Evolutionary conservation across 495 filamentous ascomycete genomes (phyloP).

Genomic region (Articulospora tetracladia): DNA sequence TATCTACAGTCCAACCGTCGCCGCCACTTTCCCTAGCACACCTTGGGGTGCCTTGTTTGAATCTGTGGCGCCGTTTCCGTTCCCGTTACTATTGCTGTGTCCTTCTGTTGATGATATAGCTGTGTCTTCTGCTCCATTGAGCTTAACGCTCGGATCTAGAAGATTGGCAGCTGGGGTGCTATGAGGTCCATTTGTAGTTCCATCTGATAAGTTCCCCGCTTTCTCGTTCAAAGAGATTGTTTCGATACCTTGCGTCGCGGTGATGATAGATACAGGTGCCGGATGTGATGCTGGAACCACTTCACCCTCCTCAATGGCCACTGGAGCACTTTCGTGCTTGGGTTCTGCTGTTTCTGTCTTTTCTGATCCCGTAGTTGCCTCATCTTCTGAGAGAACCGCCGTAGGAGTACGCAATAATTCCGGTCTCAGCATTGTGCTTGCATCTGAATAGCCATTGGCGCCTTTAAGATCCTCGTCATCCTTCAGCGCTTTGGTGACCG

Average conservation of each 20-base stretch:
- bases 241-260: conserved; percentile 15
- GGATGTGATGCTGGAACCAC: conserved; percentile 12
- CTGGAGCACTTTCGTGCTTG: not conserved
- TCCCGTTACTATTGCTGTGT: not conserved
- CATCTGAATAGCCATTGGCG: not conserved
- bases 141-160: conserved; percentile 1
- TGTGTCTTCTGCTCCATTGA: not conserved
- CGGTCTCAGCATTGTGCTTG: not conserved
- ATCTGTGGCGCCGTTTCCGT: not conserved
- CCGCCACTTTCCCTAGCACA: not conserved
- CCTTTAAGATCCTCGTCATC: not conserved
- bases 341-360: not conserved
- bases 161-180: conserved; percentile 3
- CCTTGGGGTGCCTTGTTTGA: not conserved
- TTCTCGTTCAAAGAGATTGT: conserved; percentile 22
- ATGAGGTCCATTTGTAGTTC: conserved; percentile 1
- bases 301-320: conserved; percentile 9
- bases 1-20: not conserved
- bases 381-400: not conserved
- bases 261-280: conserved; percentile 16
- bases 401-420: not conserved
- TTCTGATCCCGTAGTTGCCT: not conserved
- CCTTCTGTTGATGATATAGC: too few species aligned
- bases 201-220: not conserved
- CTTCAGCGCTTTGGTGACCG: conserved; percentile 31